Evolutionary conservation across 306 rosid species (phyloP), one percentile per base, ranked within the genome.

Genomic region (Albizia julibrissin): DNA sequence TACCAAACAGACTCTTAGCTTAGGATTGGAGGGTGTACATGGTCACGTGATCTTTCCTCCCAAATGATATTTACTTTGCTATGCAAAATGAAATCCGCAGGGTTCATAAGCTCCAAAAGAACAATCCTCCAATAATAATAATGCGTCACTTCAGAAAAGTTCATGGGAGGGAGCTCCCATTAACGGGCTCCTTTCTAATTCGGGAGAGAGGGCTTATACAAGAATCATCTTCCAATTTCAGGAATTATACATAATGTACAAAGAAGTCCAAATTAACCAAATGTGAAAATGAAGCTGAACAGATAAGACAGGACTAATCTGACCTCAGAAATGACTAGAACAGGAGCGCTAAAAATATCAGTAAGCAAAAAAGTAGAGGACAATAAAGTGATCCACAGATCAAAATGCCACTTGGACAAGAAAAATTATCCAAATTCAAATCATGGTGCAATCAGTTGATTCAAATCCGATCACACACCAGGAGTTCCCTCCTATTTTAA

Each of bases 401-500:
- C 15, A 49, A 54, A 74, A 52, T 4, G 47, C 67, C 43, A 21
- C 13, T 34, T 1, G 8, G 33, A 13, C 21, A n/a, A 21, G 54
- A 52, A 11, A 44, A 79, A 67, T 8, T 1, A 81, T 43, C 77
- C 33, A 80, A 81, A 81, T 76, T 27, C 50, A 72, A 66, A 79
- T 54, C 26, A 49, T 14, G 56, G 31, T 52, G 54, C 65, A 85
- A 74, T 49, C 72, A 79, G 18, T 71, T 72, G 42, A 67, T 73
- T 73, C 65, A 59, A 46, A 10, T 73, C 50, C 69, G 6, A 74
- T 26, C 81, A 82, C 49, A 79, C 59, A 69, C 54, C 40, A 54
- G 40, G 59, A 44, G 50, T 67, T 78, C 58, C 31, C 67, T 33
- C 64, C 64, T 31, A 46, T 10, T 33, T 29, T 22, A 50, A 33